A percentile compares a stretch with the other conserved stretches of the same genome.
These are phyloP conservation scores for Psilocybe mexicana DNA, from an alignment of 1,284 basidiomycete species.

Conservation along the genomic window DNA sequence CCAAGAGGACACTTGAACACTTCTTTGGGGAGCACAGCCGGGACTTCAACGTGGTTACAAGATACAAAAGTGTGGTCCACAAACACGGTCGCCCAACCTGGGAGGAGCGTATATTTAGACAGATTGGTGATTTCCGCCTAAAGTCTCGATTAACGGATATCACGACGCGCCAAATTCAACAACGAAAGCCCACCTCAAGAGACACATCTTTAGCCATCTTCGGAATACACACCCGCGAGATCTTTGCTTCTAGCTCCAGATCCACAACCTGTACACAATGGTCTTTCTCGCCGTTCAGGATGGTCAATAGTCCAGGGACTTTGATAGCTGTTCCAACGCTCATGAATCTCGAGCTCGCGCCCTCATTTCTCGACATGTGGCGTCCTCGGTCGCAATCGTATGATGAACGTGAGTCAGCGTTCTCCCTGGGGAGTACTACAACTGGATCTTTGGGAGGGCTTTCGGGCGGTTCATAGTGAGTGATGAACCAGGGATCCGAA, in stretches of 20 bases:
- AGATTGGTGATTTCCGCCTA: slow-evolving; percentile 40
- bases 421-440: no score
- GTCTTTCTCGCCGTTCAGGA: slow-evolving; percentile 30
- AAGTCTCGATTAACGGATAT: neutral
- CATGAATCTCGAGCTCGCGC: no score
- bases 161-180: neutral
- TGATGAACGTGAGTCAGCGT: no score
- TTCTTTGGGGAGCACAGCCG: slow-evolving; percentile 33
- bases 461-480: neutral
- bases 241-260: slow-evolving; percentile 28
- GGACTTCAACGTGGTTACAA: slow-evolving; percentile 24
- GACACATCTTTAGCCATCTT: slow-evolving; percentile 31
- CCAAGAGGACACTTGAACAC: slow-evolving; percentile 35
- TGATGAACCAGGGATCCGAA: neutral
- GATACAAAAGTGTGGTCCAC: slow-evolving; percentile 42
- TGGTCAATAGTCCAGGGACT: slow-evolving; percentile 33
- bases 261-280: slow-evolving; percentile 35
- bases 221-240: slow-evolving; percentile 36
- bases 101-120: slow-evolving; percentile 38
- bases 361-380: no score
- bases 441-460: no score
- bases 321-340: slow-evolving; percentile 35
- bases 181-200: slow-evolving; percentile 16
- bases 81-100: slow-evolving; percentile 37
- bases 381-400: no score